These are phyloP conservation scores for Aspergillus texensis DNA, from an alignment of 2,329 filamentous ascomycete species.

Conservation along the genomic window DNA sequence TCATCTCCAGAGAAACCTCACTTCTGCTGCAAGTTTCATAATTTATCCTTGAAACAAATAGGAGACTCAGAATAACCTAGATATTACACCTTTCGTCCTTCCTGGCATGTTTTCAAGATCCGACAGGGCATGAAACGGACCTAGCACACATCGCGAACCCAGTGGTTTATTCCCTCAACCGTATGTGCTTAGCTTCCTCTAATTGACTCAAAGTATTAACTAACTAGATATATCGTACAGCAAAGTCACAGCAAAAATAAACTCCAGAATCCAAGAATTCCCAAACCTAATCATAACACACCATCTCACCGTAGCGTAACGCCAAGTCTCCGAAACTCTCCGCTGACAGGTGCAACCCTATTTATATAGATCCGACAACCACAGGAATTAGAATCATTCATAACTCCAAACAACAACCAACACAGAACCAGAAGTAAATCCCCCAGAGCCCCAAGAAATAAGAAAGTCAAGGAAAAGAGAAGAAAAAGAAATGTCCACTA, in stretches of 20 bases:
- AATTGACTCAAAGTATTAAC: neutral
- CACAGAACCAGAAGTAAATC: neutral
- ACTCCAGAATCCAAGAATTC: neutral
- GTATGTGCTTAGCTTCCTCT: neutral
- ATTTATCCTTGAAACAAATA: neutral
- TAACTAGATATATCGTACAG: neutral
- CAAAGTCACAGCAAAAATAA: neutral
- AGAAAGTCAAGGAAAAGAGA: neutral
- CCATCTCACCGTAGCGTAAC: neutral
- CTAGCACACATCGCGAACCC: neutral
- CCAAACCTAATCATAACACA: neutral
- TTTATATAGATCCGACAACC: neutral
- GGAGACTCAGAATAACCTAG: neutral
- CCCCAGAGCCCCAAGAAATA: too few species aligned
- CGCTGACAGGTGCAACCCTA: neutral
- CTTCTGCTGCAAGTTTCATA: too few species aligned
- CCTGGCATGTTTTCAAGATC: neutral
- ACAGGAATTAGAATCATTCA: neutral
- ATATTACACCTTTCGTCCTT: neutral
- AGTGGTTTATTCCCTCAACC: too few species aligned
- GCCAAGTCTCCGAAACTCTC: slow-evolving; percentile 5
- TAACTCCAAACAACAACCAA: neutral
- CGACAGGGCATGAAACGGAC: too few species aligned
- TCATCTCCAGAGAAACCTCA: neutral
- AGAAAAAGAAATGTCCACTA: slow-evolving; percentile 4